Evolutionary conservation across 2,329 filamentous ascomycete species (phyloP), one percentile per base, ranked within the genome.

Genomic region (Rhinocladiella mackenziei): DNA sequence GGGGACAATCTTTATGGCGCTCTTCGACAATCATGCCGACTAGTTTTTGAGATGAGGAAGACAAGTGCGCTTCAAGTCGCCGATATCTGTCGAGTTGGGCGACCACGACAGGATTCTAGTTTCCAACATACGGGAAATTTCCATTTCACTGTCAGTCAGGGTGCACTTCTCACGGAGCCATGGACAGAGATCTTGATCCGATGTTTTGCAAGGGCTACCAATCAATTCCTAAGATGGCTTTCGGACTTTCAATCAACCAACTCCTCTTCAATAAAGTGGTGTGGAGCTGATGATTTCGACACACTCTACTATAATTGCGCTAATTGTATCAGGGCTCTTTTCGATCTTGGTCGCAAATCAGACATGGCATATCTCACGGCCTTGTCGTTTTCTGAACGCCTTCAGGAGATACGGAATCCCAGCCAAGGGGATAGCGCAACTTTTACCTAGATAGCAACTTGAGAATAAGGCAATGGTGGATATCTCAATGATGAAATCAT

Each of bases 111-210:
- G n/a, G 32, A 36, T 14, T 38, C 23, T 6, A 38, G 26, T n/a
- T 50, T 50, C 26, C 25, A 28, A 5, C 46, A 42, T 11, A 32
- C 29, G 5, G 54, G 59, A 15, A 69, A 71, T 18, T 73, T 76
- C 39, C 76, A 50, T 56, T 70, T 71, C 43, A 74, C 75, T 1
- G 65, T 78, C 15, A 73, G 69, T 28, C 67, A 77, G 43, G 74
- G 73, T 1, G 71, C 76, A 0, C 64, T 80, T n/a, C 56, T 80
- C 43, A 77, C 75, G 1, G 77, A 80, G 51, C 77, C 77, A 2
- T 80, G 77, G 77, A 77, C 75, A 1, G 70, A 72, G 28, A 70
- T 79, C 14, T 11, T 45, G 37, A 45, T 50, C 13, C 46, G 46
- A 6, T 50, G 19, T 29, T 48, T 48, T 18, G 32, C 44, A 22